Evolutionary conservation across 495 filamentous ascomycete genomes (phyloP).

Genomic region (Hyaloscypha hepaticicola): DNA sequence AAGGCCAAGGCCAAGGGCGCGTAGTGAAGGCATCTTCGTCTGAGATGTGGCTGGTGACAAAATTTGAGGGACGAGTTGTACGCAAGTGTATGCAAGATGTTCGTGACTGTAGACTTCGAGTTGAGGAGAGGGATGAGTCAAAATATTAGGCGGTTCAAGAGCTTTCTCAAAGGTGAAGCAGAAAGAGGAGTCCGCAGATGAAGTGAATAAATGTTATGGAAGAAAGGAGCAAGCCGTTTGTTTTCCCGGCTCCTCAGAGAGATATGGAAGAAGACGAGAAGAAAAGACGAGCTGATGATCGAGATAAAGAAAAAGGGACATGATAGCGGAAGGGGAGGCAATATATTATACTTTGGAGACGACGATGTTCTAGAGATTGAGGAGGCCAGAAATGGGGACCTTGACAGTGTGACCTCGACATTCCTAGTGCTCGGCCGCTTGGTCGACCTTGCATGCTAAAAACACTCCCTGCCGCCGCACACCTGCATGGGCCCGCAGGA

Average conservation of each 20-base stretch:
- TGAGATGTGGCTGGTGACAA: background rate
- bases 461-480: background rate
- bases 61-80: background rate
- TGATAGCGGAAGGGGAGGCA: background rate
- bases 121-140: background rate
- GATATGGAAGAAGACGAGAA: background rate
- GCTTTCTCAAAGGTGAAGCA: background rate
- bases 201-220: background rate
- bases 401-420: background rate
- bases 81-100: background rate
- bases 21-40: slow-evolving; percentile 23
- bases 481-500: background rate
- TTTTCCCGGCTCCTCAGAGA: background rate
- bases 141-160: background rate
- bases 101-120: background rate
- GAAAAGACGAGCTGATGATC: background rate
- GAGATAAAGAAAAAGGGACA: background rate
- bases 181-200: background rate
- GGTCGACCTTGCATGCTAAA: background rate
- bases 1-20: slow-evolving; percentile 16
- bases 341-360: background rate
- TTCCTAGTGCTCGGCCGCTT: background rate
- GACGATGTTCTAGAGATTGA: background rate
- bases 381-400: background rate
- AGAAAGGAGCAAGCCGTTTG: background rate